Conservation (phyloP, 139 green algal genomes). For the Tetradesmus lagerheimii region DNA sequence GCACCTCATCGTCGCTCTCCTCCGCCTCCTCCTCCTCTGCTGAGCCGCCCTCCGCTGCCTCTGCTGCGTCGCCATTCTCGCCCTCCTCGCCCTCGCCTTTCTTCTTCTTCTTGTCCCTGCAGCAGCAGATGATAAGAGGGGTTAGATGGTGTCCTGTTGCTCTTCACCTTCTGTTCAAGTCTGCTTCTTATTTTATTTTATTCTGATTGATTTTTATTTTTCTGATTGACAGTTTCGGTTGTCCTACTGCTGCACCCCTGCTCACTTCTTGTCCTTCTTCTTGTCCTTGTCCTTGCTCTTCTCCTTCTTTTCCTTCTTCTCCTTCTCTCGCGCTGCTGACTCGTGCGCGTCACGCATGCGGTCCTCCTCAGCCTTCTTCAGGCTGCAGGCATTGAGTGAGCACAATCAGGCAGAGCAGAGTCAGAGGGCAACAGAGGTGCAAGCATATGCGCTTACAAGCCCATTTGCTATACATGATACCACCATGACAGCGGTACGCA, state of each 20-base stretch:
- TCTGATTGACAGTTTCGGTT: neutral
- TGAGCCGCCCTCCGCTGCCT: slow-evolving; percentile 2
- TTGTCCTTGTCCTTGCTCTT: slow-evolving; percentile 68
- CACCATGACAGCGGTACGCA: too few relatives aligned
- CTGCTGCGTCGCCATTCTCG: slow-evolving; percentile 62
- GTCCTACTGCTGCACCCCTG: neutral
- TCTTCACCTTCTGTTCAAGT: too few relatives aligned
- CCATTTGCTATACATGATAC: neutral
- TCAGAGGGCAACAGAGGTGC: neutral
- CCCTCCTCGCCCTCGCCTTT: slow-evolving; percentile 57
- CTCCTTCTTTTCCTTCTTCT: slow-evolving; percentile 70
- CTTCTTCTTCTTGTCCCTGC: slow-evolving; percentile 62
- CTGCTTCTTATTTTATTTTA: too few relatives aligned
- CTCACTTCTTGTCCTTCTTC: slow-evolving; percentile 65
- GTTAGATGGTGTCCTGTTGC: slow-evolving; percentile 36
- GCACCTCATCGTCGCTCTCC: slow-evolving; percentile 58
- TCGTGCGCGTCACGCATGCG: slow-evolving; percentile 77
- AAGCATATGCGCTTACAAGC: neutral
- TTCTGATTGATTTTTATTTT: neutral
- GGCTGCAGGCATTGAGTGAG: slow-evolving; percentile 52
- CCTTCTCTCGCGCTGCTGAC: slow-evolving; percentile 70
- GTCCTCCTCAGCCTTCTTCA: slow-evolving; percentile 95
- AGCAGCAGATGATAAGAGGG: too few relatives aligned
- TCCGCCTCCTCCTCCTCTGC: slow-evolving; percentile 55
- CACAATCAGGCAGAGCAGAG: neutral